Evolutionary conservation across 129 eudicot species (phyloP).

Genomic region (Erigeron canadensis): DNA sequence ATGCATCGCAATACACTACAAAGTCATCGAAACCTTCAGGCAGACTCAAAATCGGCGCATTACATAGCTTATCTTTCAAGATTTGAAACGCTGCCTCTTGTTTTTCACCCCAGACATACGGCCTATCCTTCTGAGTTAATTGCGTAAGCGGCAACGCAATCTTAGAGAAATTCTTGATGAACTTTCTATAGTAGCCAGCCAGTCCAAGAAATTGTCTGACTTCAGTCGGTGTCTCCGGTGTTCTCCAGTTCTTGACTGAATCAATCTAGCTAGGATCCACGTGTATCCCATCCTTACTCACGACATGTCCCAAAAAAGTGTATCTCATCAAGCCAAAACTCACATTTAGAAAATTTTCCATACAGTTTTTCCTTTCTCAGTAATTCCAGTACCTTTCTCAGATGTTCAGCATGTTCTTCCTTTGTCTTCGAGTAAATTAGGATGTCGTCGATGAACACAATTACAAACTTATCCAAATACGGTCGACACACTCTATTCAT

Average conservation of each 20-base stretch:
- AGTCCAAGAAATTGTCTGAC: not conserved
- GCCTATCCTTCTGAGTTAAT: not conserved
- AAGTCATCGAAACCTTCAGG: not conserved
- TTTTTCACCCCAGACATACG: not conserved
- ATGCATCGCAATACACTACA: not conserved
- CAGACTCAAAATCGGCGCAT: not conserved
- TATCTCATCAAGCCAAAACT: constrained; percentile 10
- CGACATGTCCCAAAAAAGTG: constrained; percentile 26
- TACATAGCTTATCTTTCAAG: not conserved
- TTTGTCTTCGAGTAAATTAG: too few species aligned
- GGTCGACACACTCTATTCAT: too few species aligned
- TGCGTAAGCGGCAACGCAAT: not conserved
- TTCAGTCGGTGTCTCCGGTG: not conserved
- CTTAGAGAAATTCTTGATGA: not conserved
- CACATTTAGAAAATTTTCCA: too few species aligned
- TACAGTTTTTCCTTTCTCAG: too few species aligned
- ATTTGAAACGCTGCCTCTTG: not conserved
- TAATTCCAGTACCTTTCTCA: too few species aligned
- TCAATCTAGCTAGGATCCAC: not conserved
- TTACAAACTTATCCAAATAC: too few species aligned
- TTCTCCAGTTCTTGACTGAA: not conserved
- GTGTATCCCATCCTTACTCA: not conserved
- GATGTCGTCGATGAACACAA: too few species aligned
- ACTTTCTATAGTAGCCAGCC: not conserved
- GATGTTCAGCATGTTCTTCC: too few species aligned